Conservation (phyloP, 306 rosid species). For the Quercus robur region DNA sequence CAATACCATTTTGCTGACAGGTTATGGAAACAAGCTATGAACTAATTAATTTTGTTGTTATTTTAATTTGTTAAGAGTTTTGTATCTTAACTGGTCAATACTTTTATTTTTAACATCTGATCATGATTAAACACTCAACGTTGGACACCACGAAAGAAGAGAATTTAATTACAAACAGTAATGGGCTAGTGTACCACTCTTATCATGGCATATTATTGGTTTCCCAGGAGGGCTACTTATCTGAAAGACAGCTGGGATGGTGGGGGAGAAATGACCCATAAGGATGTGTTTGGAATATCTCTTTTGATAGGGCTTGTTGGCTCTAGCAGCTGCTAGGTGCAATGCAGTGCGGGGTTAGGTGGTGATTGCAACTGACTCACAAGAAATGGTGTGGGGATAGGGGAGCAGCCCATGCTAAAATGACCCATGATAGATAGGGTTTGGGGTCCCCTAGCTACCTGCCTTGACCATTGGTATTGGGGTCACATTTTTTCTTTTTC, state of each 20-base stretch:
- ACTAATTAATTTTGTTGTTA: too few species aligned
- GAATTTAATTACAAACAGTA: conserved; percentile 17
- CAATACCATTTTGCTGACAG: too few species aligned
- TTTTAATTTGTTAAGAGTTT: too few species aligned
- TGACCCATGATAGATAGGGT: conserved; percentile 31
- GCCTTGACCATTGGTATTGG: conserved; percentile 17
- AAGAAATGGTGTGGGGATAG: conserved; percentile 46
- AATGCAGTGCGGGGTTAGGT: conserved; percentile 38
- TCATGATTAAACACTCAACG: too few species aligned
- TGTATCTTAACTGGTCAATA: accelerated
- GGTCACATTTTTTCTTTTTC: conserved; percentile 21
- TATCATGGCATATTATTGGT: conserved; percentile 37
- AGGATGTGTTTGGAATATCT: conserved; percentile 38
- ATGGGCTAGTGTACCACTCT: conserved; percentile 15
- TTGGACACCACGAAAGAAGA: background rate
- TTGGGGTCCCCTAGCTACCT: conserved; percentile 42
- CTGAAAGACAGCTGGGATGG: conserved; percentile 53
- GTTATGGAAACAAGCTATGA: too few species aligned
- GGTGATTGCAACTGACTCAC: conserved; percentile 29
- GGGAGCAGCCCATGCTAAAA: conserved; percentile 77
- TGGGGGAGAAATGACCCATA: conserved; percentile 50
- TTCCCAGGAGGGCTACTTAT: conserved; percentile 68
- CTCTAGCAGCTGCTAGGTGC: conserved; percentile 18
- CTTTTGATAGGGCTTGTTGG: conserved; percentile 37
- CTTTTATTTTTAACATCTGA: too few species aligned